Percentiles rank a stretch among this genome's conserved stretches.
These are phyloP conservation scores for Malassezia psittaci DNA, from an alignment of 1,284 basidiomycete species.

Conservation along the genomic window DNA sequence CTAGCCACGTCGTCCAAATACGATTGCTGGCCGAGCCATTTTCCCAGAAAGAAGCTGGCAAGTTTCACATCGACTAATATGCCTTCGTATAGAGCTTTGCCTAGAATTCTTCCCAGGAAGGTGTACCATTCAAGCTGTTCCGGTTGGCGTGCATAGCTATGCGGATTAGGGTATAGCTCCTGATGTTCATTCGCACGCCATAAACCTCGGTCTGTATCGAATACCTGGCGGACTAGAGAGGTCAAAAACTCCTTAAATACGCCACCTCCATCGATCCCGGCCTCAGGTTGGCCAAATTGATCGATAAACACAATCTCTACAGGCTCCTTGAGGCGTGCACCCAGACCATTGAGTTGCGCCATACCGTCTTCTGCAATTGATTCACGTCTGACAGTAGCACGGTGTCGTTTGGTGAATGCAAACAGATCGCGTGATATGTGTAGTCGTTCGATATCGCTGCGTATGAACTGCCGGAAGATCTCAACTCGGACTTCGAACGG, in stretches of 20 bases:
- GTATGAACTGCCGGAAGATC: constrained; percentile 57
- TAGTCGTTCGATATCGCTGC: constrained; percentile 22
- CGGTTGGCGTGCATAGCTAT: constrained; percentile 33
- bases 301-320: constrained; percentile 84
- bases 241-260: constrained; percentile 98
- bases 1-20: constrained; percentile 34
- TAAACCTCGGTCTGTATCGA: constrained; percentile 83
- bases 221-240: constrained; percentile 66
- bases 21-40: constrained; percentile 50
- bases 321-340: constrained; percentile 65
- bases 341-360: constrained; percentile 56
- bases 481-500: constrained; percentile 81
- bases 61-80: constrained; percentile 94
- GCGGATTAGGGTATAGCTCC: constrained; percentile 89
- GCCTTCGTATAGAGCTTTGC: constrained; percentile 92
- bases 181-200: constrained; percentile 84
- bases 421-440: constrained; percentile 18
- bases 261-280: constrained; percentile 88
- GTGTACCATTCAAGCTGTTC: constrained; percentile 65
- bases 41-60: constrained; percentile 85
- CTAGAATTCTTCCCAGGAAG: constrained; percentile 84
- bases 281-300: constrained; percentile 74
- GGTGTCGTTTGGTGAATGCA: constrained; percentile 17
- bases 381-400: constrained; percentile 62
- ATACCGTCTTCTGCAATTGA: constrained; percentile 80